Conservation (phyloP, 1,284 basidiomycete genomes). For the Chalciporus sp. region DNA sequence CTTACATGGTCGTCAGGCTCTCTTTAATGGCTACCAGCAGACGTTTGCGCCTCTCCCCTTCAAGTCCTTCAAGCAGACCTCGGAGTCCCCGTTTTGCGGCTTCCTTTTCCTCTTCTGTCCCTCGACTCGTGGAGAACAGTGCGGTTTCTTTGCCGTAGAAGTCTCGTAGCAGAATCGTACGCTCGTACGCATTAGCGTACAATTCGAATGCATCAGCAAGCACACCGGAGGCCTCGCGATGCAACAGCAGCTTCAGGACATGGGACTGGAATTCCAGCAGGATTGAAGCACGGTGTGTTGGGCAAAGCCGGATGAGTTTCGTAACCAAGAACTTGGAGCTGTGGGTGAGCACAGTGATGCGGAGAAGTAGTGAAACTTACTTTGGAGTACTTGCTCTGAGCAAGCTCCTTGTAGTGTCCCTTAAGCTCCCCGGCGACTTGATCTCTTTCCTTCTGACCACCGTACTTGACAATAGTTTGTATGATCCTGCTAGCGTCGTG, state of each 20-base stretch:
- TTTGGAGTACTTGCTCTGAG: constrained; percentile 88
- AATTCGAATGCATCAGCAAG: constrained; percentile 88
- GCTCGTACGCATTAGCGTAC: constrained; percentile 81
- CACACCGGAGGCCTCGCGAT: constrained; percentile 80
- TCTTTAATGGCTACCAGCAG: constrained; percentile 72
- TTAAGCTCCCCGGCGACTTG: constrained; percentile 82
- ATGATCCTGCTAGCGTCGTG: constrained; percentile 89
- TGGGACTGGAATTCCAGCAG: constrained; percentile 76
- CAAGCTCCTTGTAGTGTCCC: constrained; percentile 75
- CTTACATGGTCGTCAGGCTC: constrained; percentile 76
- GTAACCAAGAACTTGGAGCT: constrained; percentile 74
- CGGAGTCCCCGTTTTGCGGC: constrained; percentile 63
- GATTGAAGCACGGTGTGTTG: constrained; percentile 70
- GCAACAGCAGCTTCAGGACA: constrained; percentile 74
- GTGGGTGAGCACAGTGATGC: not conserved
- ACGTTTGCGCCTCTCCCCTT: constrained; percentile 64
- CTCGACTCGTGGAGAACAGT: constrained; percentile 64
- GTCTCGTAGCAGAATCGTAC: constrained; percentile 75
- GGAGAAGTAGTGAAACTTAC: constrained; percentile 39
- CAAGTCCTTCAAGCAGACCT: constrained; percentile 66
- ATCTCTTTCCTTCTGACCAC: constrained; percentile 74
- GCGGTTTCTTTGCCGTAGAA: constrained; percentile 88
- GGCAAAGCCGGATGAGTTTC: constrained; percentile 81
- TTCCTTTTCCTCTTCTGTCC: constrained; percentile 62
- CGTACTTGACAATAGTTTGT: constrained; percentile 85